phyloP scores from a whole-genome alignment of 805 yeast genomes.

The Wickerhamiella australiensis region DNA sequence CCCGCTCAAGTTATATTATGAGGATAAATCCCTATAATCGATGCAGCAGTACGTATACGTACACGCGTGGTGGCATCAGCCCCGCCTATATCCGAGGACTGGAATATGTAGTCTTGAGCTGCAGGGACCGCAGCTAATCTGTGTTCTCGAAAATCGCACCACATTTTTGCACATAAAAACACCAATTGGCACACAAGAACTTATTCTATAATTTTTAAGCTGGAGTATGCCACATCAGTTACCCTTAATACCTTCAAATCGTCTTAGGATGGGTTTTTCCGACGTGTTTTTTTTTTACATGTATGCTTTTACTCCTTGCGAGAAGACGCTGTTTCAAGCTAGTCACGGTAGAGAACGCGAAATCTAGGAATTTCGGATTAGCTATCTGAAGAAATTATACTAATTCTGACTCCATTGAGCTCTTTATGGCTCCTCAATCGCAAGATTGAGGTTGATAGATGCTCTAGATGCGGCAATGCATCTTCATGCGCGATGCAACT shows the following conservation, averaged over 20 bases:
- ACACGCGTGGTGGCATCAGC: background rate
- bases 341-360: background rate
- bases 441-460: background rate
- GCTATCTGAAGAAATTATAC: too few relatives aligned
- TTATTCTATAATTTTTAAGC: background rate
- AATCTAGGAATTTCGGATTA: too few relatives aligned
- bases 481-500: background rate
- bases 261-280: too few relatives aligned
- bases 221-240: too few relatives aligned
- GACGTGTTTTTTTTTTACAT: background rate
- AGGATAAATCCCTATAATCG: too few relatives aligned
- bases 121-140: background rate
- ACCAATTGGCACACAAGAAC: background rate
- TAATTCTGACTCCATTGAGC: background rate
- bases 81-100: background rate
- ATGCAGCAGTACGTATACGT: background rate
- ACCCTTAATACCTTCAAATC: too few relatives aligned
- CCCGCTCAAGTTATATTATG: too few relatives aligned
- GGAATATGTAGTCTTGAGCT: background rate
- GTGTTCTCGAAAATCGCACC: background rate
- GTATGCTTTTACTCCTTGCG: background rate
- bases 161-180: background rate
- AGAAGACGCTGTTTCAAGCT: background rate
- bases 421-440: background rate
- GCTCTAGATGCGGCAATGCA: conserved; percentile 1